Percentiles rank a stretch among this genome's conserved stretches.
Conservation (phyloP, 2,329 filamentous ascomycete species). For the Neofusicoccum sp. region DNA sequence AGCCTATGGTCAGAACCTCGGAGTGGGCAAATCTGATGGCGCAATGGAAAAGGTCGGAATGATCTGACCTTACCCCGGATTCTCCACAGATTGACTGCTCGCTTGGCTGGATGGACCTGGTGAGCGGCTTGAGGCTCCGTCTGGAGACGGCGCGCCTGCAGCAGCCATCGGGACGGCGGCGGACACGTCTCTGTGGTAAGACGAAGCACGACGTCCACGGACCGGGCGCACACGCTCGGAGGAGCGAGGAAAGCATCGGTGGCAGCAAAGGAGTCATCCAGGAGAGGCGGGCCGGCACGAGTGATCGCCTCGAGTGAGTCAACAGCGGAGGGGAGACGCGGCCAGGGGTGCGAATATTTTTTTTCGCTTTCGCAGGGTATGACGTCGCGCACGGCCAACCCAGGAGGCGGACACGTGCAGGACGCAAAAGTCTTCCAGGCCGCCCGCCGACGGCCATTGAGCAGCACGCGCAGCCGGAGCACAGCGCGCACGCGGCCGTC, state of each 20-base stretch:
- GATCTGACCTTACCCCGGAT: constrained; percentile 4
- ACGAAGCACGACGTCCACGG: neutral
- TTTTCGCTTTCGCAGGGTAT: constrained; percentile 9
- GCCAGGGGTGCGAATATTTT: constrained; percentile 7
- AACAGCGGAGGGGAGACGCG: neutral
- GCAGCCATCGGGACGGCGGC: neutral
- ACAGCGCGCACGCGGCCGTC: neutral
- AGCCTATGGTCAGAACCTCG: neutral
- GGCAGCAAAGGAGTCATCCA: constrained; percentile 3
- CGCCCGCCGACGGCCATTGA: neutral
- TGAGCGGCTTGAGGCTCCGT: neutral
- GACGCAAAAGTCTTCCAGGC: constrained; percentile 3
- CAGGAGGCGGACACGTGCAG: constrained; percentile 4
- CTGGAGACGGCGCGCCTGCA: neutral
- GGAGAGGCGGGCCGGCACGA: neutral
- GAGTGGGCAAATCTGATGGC: neutral
- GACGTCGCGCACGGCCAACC: neutral
- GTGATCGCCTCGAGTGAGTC: constrained; percentile 1
- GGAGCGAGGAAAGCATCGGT: neutral
- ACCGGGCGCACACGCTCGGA: too few species aligned
- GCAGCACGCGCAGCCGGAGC: neutral
- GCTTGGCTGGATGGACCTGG: neutral
- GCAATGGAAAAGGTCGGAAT: constrained; percentile 6
- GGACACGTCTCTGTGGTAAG: neutral
- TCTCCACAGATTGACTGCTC: constrained; percentile 11